Conservation (phyloP, 768 basidiomycete genomes). For the Lentinula lateritia region DNA sequence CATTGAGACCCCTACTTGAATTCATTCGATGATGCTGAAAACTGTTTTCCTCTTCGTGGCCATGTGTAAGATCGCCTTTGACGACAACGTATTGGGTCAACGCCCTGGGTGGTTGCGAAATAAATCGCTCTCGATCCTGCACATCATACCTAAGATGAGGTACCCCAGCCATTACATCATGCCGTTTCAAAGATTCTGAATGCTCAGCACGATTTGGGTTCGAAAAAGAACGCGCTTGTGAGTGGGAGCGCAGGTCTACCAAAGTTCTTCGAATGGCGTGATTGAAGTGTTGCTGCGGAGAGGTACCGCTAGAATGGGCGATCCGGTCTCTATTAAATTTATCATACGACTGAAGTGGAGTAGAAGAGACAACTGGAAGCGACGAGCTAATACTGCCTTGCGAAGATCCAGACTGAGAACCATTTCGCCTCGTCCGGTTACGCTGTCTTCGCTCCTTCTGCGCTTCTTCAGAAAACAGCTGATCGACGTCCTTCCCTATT, state of each 20-base stretch:
- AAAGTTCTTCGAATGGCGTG: neutral
- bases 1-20: neutral
- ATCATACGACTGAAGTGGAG: constrained; percentile 8
- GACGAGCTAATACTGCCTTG: constrained; percentile 34
- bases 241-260: neutral
- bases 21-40: constrained; percentile 29
- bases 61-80: neutral
- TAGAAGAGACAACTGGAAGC: constrained; percentile 33
- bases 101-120: constrained; percentile 69
- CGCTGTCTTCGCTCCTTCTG: constrained; percentile 14
- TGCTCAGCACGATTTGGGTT: neutral
- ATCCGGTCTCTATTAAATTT: constrained; percentile 35
- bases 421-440: constrained; percentile 7
- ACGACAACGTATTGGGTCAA: constrained; percentile 62
- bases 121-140: constrained; percentile 46
- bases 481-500: constrained; percentile 59
- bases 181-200: constrained; percentile 15
- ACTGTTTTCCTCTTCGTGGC: neutral
- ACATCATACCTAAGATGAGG: constrained; percentile 48
- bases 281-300: neutral
- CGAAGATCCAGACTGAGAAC: constrained; percentile 6
- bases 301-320: constrained; percentile 32
- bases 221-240: neutral
- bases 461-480: constrained; percentile 36
- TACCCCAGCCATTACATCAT: constrained; percentile 11